phyloP scores from a whole-genome alignment of 2,329 filamentous ascomycete species.

The Colletotrichum truncatum region DNA sequence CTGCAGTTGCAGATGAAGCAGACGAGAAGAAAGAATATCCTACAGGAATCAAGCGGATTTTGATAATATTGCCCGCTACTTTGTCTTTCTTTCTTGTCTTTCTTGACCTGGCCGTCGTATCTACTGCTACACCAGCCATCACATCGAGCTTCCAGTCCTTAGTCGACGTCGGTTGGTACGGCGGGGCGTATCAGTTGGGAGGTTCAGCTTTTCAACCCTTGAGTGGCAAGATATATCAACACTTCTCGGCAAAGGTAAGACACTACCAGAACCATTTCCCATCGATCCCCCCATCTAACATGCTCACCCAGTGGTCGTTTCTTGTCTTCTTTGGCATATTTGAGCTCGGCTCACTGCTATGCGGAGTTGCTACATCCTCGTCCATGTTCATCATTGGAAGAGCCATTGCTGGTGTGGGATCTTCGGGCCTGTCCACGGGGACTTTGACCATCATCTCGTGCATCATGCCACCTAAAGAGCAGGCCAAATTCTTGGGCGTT shows the following conservation, averaged over 20 bases:
- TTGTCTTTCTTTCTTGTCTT: slow-evolving; percentile 44
- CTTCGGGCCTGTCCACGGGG: slow-evolving; percentile 61
- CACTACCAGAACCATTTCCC: background rate
- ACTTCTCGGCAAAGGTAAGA: slow-evolving; percentile 48
- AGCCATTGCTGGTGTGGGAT: slow-evolving; percentile 62
- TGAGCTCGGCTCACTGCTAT: slow-evolving; percentile 65
- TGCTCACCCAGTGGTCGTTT: slow-evolving; percentile 44
- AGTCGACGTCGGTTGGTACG: slow-evolving; percentile 56
- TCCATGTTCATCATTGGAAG: slow-evolving; percentile 64
- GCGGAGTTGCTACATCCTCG: slow-evolving; percentile 56
- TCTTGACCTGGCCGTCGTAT: slow-evolving; percentile 46
- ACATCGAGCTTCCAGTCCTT: slow-evolving; percentile 49
- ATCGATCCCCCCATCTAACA: background rate
- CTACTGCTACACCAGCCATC: slow-evolving; percentile 48
- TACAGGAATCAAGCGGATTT: background rate
- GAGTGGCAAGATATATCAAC: slow-evolving; percentile 51
- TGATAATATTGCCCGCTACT: slow-evolving; percentile 36
- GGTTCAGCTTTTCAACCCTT: slow-evolving; percentile 53
- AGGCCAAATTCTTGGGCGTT: slow-evolving; percentile 39
- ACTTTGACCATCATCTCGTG: slow-evolving; percentile 59
- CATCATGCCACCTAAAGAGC: slow-evolving; percentile 47
- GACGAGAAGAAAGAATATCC: background rate
- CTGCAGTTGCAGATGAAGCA: background rate
- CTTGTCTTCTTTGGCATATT: slow-evolving; percentile 57
- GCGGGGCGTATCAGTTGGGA: slow-evolving; percentile 42